Evolutionary conservation across 108 stramenopile genomes (phyloP).

Genomic region (Nitzschia sp.): DNA sequence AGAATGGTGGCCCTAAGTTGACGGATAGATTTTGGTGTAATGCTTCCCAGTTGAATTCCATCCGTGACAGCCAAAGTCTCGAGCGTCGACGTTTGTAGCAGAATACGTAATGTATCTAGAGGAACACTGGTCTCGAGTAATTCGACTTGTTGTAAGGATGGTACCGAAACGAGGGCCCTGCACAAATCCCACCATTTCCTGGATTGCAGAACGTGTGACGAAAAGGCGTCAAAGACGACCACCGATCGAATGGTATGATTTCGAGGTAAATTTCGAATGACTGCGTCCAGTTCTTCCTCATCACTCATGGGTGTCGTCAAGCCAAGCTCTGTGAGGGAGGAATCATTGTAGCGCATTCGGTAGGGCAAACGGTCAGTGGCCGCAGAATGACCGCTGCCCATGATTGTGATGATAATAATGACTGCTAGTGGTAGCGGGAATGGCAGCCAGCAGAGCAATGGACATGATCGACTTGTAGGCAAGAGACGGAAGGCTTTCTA

Average conservation of each 20-base stretch:
- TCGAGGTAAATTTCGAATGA: not conserved
- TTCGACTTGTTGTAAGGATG: not conserved
- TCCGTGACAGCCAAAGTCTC: slow-evolving; percentile 7
- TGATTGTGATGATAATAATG: too few species aligned
- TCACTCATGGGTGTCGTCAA: not conserved
- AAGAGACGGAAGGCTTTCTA: too few species aligned
- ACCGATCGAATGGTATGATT: not conserved
- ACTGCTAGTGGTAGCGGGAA: too few species aligned
- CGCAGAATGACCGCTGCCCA: not conserved
- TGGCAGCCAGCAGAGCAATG: too few species aligned
- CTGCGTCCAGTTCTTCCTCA: not conserved
- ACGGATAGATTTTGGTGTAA: not conserved
- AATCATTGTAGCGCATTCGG: slow-evolving; percentile 3
- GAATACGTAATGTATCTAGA: not conserved
- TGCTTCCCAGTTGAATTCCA: not conserved
- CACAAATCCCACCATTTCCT: not conserved
- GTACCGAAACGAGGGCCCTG: not conserved
- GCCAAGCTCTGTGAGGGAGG: not conserved
- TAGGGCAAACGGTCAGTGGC: not conserved
- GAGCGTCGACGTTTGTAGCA: not conserved
- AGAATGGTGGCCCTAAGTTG: not conserved
- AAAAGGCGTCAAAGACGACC: slow-evolving; percentile 1
- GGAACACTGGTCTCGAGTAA: slow-evolving; percentile 1
- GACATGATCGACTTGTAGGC: too few species aligned
- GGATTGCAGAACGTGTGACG: not conserved